These are phyloP conservation scores for Epichloe festucae DNA, from an alignment of 2,329 filamentous ascomycete genomes.

Conservation along the genomic window DNA sequence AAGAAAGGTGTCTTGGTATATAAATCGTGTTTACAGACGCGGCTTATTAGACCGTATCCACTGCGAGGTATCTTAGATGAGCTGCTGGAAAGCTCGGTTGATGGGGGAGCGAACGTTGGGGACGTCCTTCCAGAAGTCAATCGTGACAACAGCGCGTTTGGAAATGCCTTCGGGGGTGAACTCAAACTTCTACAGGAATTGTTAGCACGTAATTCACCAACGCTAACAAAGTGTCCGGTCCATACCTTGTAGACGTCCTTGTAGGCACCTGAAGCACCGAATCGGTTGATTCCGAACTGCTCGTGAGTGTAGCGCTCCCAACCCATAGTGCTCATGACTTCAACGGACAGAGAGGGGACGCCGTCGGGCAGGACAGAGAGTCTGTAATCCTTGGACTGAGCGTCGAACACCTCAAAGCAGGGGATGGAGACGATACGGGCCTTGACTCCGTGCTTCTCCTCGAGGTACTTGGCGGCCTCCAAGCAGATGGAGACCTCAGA, in stretches of 20 bases:
- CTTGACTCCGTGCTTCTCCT: slow-evolving; percentile 76
- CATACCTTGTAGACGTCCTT: slow-evolving; percentile 90
- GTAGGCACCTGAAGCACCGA: slow-evolving; percentile 94
- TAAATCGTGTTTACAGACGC: not conserved
- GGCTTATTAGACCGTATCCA: not conserved
- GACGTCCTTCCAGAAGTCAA: slow-evolving; percentile 95
- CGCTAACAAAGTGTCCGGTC: slow-evolving; percentile 7
- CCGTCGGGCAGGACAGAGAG: slow-evolving; percentile 87
- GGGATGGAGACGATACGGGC: slow-evolving; percentile 91
- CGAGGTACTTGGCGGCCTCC: slow-evolving; percentile 82
- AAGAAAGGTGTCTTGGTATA: slow-evolving; percentile 3
- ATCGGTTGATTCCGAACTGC: slow-evolving; percentile 98
- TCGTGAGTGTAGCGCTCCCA: slow-evolving; percentile 99
- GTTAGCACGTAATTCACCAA: slow-evolving; percentile 20
- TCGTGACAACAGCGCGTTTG: slow-evolving; percentile 83
- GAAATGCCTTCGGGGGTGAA: slow-evolving; percentile 91
- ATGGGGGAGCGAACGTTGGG: slow-evolving; percentile 79
- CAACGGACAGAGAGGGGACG: slow-evolving; percentile 83
- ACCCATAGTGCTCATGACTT: slow-evolving; percentile 93
- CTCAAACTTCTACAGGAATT: slow-evolving; percentile 72
- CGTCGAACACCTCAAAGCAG: slow-evolving; percentile 94
- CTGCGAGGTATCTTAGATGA: slow-evolving; percentile 54
- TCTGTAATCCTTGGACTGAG: slow-evolving; percentile 87
- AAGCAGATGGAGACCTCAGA: slow-evolving; percentile 92
- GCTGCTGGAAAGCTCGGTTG: slow-evolving; percentile 95